Base-by-base conservation (phyloP, 2,329 filamentous ascomycete genomes). In the Sphaerulina vaccinii region DNA sequence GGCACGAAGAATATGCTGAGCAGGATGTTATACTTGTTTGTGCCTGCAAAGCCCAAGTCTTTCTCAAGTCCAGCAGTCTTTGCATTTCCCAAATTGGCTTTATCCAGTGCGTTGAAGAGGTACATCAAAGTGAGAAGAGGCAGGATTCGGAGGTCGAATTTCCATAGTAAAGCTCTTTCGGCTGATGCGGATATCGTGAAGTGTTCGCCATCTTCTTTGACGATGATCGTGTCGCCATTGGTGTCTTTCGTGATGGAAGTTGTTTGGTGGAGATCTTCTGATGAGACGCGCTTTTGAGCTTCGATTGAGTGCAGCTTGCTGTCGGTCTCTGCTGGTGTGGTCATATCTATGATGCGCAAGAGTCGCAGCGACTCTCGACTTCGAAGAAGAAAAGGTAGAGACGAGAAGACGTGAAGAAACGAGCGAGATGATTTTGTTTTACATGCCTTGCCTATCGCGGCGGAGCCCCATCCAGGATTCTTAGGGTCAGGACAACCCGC, bases 1-100 rank as follows among this genome's bases (percentile, higher is more conserved):
- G 86, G 86, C 5, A 90, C 75, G 68, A 87, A 90, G 74, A 90
- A 90, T 57, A 90, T 83, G 45, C 77, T 79, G 29, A 89, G 69
- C 41, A 88, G 78, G 22, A 83, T 77, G 65, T 88, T 88, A 71
- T 89, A 66, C 27, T 65, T 88, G 78, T 56, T 82, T 77, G 62
- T 66, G 1, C 71, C 67, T 37, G 76, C 76, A 69, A 90, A 84
- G 24, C 79, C 67, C 16, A 88, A 71, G 60, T 83, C 79, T 19
- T 70, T 71, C 47, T 76, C 73, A 56, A 77, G 66, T 10, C 68
- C 67, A 36, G 71, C 71, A 0, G 74, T 76, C 56, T 62, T 74
- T 39, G 73, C 73, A 54, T 75, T 75, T 5, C 72, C 66, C 16
- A 70, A 55, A 49, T 70, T 69, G 3, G 70, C 70, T 51, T 78